Evolutionary conservation across 257 asterid species (phyloP).

Genomic region (Nicotiana sylvestris): DNA sequence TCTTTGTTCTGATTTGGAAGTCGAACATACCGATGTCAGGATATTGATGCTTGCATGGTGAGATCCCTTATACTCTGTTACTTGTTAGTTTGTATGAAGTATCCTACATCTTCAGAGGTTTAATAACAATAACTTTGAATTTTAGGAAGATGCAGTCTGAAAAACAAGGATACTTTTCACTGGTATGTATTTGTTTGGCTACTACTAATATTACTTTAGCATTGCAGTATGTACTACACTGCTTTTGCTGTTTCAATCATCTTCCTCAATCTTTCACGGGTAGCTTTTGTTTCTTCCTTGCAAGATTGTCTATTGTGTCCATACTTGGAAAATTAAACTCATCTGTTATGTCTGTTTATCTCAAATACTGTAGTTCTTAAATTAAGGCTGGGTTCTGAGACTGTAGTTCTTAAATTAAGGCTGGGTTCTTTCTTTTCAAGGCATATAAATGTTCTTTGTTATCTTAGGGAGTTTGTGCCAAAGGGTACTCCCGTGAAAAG

Average conservation of each 20-base stretch:
- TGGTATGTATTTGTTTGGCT: conserved; percentile 37
- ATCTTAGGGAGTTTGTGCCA: not conserved
- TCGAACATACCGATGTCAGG: conserved; percentile 72
- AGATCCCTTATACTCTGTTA: not conserved
- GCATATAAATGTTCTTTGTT: not conserved
- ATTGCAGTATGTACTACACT: not conserved
- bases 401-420: not conserved
- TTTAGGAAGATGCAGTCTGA: conserved; percentile 89
- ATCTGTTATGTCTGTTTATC: not conserved
- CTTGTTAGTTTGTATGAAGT: conserved; percentile 1
- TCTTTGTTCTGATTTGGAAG: conserved; percentile 78
- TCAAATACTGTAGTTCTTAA: not conserved
- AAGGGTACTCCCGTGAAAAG: not conserved
- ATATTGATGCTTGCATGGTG: conserved; percentile 93
- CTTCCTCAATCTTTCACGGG: not conserved
- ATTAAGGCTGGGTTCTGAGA: not conserved
- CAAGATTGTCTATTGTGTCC: not conserved
- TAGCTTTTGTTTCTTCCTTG: not conserved
- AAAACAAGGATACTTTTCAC: conserved; percentile 80
- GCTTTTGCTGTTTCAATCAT: not conserved
- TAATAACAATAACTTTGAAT: conserved; percentile 15
- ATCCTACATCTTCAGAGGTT: conserved; percentile 15
- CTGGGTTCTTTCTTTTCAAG: not conserved
- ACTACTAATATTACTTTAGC: not conserved
- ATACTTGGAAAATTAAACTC: not conserved